Base-by-base conservation (phyloP, 306 rosid genomes). In the Medicago ruthenica region DNA sequence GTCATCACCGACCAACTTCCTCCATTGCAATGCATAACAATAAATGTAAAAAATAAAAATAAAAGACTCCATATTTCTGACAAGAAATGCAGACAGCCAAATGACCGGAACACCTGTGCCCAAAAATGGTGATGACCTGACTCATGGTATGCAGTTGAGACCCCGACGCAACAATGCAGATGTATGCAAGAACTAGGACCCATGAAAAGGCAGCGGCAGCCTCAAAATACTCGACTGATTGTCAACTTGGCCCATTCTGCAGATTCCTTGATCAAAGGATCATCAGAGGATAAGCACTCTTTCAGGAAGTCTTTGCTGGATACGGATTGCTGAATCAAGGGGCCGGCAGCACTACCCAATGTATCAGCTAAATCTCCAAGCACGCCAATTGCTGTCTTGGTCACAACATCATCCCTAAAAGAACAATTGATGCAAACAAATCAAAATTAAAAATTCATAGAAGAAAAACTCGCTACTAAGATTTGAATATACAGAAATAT, bases 241-340 rank as follows among this genome's bases (percentile, higher is more conserved):
- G 97, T 93, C 81, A 89, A 85, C 91, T 89, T 91, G 61, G 95
- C 97, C 98, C 98, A 93, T 71, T 93, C 98, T 0, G 97, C 98
- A 20, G 98, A 86, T 88, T 93, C 98, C 89, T 87, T 91, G 22
- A 93, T 68, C 80, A 85, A 85, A 81, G 74, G 95, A 76, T 93
- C 98, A 31, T 91, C 96, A 14, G 97, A 91, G 18, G 87, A 83
- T 79, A 93, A 88, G 76, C 98, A 93, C 71, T 93, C 98, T 40
- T 82, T 88, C 78, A 91, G 88, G 72, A 91, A 93, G 80, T 88
- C 96, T 84, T 84, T 93, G 93, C 97, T 87, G 21, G 97, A 93
- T 79, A 81, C 87, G 54, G 97, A 91, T 74, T 91, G 96, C 89
- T 90, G 86, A 83, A 93, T 89, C 83, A 93, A 72, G 13, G 89